Conservation (phyloP, 129 eudicot genomes). For the Artemisia tridentata region DNA sequence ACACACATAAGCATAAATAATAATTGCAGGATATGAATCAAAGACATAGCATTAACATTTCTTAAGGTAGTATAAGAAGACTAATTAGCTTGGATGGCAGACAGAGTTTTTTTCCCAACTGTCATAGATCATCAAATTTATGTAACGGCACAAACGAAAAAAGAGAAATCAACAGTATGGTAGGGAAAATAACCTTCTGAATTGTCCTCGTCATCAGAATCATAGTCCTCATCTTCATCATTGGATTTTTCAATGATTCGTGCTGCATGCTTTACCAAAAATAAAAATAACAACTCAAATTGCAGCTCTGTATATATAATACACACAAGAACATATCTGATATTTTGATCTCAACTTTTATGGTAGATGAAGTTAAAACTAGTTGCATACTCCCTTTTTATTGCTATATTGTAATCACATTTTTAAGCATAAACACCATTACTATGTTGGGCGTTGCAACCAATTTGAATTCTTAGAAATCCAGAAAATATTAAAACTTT, state of each 20-base stretch:
- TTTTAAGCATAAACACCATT: not conserved
- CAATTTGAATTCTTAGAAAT: not conserved
- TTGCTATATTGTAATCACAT: not conserved
- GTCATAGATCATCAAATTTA: no score
- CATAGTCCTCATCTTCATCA: constrained; percentile 63
- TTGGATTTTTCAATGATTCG: constrained; percentile 43
- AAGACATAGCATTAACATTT: not conserved
- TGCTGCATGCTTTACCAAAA: constrained; percentile 48
- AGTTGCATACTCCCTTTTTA: not conserved
- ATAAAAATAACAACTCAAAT: not conserved
- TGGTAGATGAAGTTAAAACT: not conserved
- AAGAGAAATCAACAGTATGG: not conserved
- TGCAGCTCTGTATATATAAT: not conserved
- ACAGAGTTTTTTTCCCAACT: no score
- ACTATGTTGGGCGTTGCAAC: not conserved
- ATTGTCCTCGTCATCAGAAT: constrained; percentile 61
- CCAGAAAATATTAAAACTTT: not conserved
- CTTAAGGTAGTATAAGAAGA: no score
- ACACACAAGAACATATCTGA: not conserved
- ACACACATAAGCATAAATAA: no score
- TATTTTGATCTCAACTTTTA: not conserved
- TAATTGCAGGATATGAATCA: not conserved
- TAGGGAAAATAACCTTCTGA: constrained; percentile 44
- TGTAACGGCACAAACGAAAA: not conserved
- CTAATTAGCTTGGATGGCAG: no score